Percentiles rank a stretch among this genome's conserved stretches.
Evolutionary conservation across 2,329 filamentous ascomycete genomes (phyloP).

Genomic region (Colletotrichum aenigma): DNA sequence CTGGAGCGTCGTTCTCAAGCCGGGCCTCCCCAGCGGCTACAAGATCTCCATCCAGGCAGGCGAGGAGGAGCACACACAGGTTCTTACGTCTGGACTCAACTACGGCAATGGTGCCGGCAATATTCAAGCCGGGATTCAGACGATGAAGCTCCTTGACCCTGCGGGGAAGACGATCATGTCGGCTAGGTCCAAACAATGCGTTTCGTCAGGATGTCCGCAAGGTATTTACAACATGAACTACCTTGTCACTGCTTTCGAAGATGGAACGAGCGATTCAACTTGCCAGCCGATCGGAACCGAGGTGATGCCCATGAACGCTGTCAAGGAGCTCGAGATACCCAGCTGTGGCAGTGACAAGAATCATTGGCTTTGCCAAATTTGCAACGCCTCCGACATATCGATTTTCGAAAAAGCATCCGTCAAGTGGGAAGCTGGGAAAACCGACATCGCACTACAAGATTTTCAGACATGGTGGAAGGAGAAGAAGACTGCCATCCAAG

Average conservation of each 20-base stretch:
- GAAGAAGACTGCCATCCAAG: not conserved
- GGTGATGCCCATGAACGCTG: not conserved
- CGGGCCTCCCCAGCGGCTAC: not conserved
- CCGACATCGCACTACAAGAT: not conserved
- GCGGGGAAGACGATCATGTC: not conserved
- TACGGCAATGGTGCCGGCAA: not conserved
- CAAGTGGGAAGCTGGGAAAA: not conserved
- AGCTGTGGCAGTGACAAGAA: not conserved
- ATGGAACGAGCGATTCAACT: not conserved
- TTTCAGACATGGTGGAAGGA: not conserved
- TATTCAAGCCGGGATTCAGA: not conserved
- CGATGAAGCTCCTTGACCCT: not conserved
- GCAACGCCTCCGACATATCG: not conserved
- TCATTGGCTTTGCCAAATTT: not conserved
- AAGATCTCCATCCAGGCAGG: not conserved
- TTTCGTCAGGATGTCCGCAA: not conserved
- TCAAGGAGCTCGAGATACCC: not conserved
- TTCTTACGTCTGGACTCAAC: not conserved
- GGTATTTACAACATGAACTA: not conserved
- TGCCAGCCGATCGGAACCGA: not conserved
- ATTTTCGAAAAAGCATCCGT: not conserved
- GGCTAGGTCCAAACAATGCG: not conserved
- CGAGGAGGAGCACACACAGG: not conserved
- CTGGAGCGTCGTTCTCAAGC: not conserved
- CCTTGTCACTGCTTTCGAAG: not conserved